Base-by-base conservation (phyloP, 495 filamentous ascomycete genomes). In the Lasiosphaeriaceae sp. region DNA sequence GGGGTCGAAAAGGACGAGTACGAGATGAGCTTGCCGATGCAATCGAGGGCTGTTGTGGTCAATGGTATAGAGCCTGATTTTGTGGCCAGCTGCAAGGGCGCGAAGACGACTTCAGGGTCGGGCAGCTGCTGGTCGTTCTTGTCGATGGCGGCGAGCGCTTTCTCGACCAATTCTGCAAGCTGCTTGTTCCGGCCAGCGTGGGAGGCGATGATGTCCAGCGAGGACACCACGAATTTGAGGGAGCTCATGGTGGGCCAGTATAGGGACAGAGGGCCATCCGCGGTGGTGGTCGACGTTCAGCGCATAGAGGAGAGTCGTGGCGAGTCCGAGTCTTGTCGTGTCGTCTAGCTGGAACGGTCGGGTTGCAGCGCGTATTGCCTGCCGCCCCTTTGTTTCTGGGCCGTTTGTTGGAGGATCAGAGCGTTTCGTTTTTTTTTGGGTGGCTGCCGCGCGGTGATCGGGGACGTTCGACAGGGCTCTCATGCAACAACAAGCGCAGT, bases 21-120 rank as follows among this genome's bases (percentile, higher is more conserved):
- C 59, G 93, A 96, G 61, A 97, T 97, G 39, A 99, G 83, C 74
- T 97, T 99, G 54, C 96, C 95, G 63, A 99, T 96, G 69, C 92
- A 97, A 72, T 99, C 95, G 62, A 99, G 81, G 5, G 95, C 92
- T 12, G 88, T 93, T 9, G 90, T 96, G 52, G 90, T 86, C 2
- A 97, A 78, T 16, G 88, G 84, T 54, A 92, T 88, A 65, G 87
- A 96, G 60, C 86, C 78, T 11, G 88, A 84, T 65, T 89, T 90
- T 41, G 92, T 93, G 31, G 95, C 92, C 16, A 96, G 80, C 60
- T 90, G 87, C 6, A 99, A 74, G 2, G 95, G 94, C 61, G 87
- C 87, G 63, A 97, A 99, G 31, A 99, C 85, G 31, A 96, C 73
- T 61, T 96, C 90, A 29, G 95, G 93, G 63, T 96, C 88, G 65